phyloP scores from a whole-genome alignment of 306 rosid species.

The Castanospermum australe region DNA sequence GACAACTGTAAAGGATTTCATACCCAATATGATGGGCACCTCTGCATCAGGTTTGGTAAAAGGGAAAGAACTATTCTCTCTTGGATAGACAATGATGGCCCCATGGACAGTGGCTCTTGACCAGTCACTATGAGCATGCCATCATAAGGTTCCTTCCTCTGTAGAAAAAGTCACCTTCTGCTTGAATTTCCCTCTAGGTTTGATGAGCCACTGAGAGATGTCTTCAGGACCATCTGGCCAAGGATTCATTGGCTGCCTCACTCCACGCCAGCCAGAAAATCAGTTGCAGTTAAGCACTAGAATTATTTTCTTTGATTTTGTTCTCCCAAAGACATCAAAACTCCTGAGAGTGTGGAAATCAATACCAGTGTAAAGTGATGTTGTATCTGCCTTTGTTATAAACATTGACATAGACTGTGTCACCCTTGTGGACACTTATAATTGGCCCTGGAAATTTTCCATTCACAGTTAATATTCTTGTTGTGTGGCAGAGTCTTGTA shows the following conservation, averaged over 20 bases:
- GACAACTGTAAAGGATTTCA: background rate
- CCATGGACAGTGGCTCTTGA: slow-evolving; percentile 55
- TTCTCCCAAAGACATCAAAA: background rate
- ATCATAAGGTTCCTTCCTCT: slow-evolving; percentile 56
- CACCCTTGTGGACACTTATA: slow-evolving; percentile 36
- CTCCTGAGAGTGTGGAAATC: background rate
- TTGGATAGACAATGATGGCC: slow-evolving; percentile 45
- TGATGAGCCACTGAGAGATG: slow-evolving; percentile 56
- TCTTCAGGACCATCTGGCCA: slow-evolving; percentile 55
- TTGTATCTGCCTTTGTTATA: slow-evolving; percentile 31
- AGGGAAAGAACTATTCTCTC: slow-evolving; percentile 25
- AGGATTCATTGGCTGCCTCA: slow-evolving; percentile 43
- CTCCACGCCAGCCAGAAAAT: slow-evolving; percentile 43
- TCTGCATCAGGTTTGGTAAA: slow-evolving; percentile 42
- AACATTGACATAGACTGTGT: slow-evolving; percentile 41
- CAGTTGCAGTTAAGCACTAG: background rate
- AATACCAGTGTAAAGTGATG: slow-evolving; percentile 57
- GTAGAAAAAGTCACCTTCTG: slow-evolving; percentile 44
- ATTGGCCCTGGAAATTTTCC: slow-evolving; percentile 56
- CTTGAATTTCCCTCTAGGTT: slow-evolving; percentile 36
- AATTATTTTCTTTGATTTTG: background rate
- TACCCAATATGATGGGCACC: slow-evolving; percentile 50
- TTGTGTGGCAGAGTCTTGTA: slow-evolving; percentile 43
- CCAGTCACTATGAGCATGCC: slow-evolving; percentile 66
- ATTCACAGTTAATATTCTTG: slow-evolving; percentile 50